phyloP scores from a whole-genome alignment of 208 protist genomes.

The Naegleria lovaniensis region DNA sequence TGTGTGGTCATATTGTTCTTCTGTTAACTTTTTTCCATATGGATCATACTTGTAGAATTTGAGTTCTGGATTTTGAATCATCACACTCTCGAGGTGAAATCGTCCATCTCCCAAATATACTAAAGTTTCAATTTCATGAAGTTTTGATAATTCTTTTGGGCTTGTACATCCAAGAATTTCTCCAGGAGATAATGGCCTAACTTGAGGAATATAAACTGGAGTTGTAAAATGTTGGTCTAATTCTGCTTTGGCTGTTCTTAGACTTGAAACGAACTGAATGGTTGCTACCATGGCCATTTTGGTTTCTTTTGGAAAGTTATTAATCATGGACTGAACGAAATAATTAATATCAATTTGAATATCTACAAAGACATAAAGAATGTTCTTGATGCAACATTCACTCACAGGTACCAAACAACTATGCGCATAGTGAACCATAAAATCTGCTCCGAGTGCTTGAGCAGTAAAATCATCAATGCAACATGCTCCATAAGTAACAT shows the following conservation, averaged over 20 bases:
- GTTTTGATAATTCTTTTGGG: constrained; percentile 62
- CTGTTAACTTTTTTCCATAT: constrained; percentile 84
- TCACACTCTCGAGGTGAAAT: constrained; percentile 97
- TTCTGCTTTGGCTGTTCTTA: constrained; percentile 69
- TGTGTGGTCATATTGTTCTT: constrained; percentile 82
- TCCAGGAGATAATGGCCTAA: constrained; percentile 87
- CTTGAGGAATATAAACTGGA: constrained; percentile 79
- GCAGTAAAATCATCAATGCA: constrained; percentile 97
- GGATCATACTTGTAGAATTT: constrained; percentile 76
- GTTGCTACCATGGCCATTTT: constrained; percentile 85
- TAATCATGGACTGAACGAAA: constrained; percentile 85
- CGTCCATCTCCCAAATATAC: constrained; percentile 86
- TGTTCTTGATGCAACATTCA: constrained; percentile 59
- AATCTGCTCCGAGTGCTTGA: constrained; percentile 83
- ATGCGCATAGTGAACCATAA: constrained; percentile 98
- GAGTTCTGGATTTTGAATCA: constrained; percentile 90
- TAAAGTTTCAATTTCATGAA: constrained; percentile 25
- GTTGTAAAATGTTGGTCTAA: constrained; percentile 67
- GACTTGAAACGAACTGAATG: constrained; percentile 91
- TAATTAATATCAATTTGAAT: constrained; percentile 95
- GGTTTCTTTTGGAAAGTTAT: constrained; percentile 66
- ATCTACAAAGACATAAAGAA: constrained; percentile 98
- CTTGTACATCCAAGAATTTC: constrained; percentile 97
- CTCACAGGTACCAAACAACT: constrained; percentile 86
- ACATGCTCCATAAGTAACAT: constrained; percentile 98